Evolutionary conservation across 2,329 filamentous ascomycete genomes (phyloP).

Genomic region (Sarocladiaceae sp.): DNA sequence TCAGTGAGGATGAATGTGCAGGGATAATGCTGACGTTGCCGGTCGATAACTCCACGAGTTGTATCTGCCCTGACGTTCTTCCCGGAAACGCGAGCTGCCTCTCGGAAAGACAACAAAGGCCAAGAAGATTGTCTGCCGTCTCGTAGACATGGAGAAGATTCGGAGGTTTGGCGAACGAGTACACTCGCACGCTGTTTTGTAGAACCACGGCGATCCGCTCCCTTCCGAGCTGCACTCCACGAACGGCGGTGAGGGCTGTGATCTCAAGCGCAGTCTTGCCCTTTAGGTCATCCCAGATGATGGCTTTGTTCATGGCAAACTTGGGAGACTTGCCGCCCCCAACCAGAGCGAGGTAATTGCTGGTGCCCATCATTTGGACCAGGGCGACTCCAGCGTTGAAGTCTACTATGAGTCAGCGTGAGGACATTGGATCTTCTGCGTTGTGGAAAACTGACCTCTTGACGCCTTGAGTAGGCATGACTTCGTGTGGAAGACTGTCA

Average conservation of each 20-base stretch:
- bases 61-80: conserved; percentile 82
- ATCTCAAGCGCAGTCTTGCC: conserved; percentile 71
- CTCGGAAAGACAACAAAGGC: conserved; percentile 72
- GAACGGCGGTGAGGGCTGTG: conserved; percentile 74
- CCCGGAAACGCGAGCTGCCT: conserved; percentile 80
- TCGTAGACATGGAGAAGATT: conserved; percentile 72
- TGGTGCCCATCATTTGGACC: conserved; percentile 80
- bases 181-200: conserved; percentile 76
- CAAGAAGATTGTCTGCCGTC: conserved; percentile 79
- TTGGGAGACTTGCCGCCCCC: conserved; percentile 83
- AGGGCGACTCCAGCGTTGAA: conserved; percentile 80
- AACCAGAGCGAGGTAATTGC: conserved; percentile 84
- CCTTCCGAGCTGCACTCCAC: conserved; percentile 73
- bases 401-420: conserved; percentile 38
- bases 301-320: conserved; percentile 81
- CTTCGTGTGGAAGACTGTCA: conserved; percentile 62
- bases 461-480: conserved; percentile 64
- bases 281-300: conserved; percentile 89
- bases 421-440: not conserved
- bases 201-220: conserved; percentile 77
- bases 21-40: conserved; percentile 90
- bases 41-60: conserved; percentile 73
- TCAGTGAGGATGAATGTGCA: conserved; percentile 75
- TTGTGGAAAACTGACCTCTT: conserved; percentile 31
- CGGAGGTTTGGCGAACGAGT: conserved; percentile 70